Evolutionary conservation across 306 rosid species (phyloP), one percentile per base, ranked within the genome.

Genomic region (Astragalus membranaceus): DNA sequence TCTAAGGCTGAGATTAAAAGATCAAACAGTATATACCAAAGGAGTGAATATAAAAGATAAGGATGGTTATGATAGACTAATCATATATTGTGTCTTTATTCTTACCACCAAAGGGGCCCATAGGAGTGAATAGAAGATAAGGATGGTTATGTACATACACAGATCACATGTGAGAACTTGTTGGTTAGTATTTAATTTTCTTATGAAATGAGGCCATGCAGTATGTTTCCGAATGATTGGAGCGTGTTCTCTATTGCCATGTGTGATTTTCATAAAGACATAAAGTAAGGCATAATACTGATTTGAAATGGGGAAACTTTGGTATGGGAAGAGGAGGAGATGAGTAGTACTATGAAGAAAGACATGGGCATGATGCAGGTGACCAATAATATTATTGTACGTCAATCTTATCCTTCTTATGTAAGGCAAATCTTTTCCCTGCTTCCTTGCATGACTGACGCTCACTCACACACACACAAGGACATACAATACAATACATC

Each of bases 201-300:
- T 4, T 12, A 36, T 36, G 51, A 44, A 54, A 53, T 66, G 57
- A 23, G 47, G 33, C 47, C 47, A 50, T 42, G 23, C 23, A 20
- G 23, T 64, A 71, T 63, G 57, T 71, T 32, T 42, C 30, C 11
- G 36, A 26, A 41, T 66, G 78, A 80, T 60, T 80, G 72, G 72
- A 65, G 57, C 36, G 75, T 71, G 72, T 11, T 15, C 10, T 8
- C 9, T 51, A 75, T 20, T 57, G 3, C 30, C 39, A 55, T 39
- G 54, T 54, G 73, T 14, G 36, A 64, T 32, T 66, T 66, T 33
- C 15, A 13, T 41, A 66, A 41, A 23, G 64, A 15, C 12, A 15
- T 53, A 69, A 54, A 33, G 64, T n/a, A 53, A 20, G 13, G 47
- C 52, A 62, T 56, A 11, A n/a, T 20, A 44, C 69, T 70, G 37